Evolutionary conservation across 805 yeast genomes (phyloP).

Genomic region (Saturnispora kantuleensis): DNA sequence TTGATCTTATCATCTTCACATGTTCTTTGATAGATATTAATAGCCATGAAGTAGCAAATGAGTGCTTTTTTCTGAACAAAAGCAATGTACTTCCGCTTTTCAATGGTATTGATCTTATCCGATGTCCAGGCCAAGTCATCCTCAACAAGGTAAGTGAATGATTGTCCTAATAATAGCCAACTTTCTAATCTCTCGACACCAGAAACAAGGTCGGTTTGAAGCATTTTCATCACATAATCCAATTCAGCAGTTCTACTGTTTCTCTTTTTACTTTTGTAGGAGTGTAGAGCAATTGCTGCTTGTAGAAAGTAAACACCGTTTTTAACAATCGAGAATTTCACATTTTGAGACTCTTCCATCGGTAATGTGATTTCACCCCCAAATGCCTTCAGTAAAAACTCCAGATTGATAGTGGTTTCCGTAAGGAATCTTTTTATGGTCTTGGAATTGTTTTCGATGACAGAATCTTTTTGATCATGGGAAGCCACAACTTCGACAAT

Average conservation of each 20-base stretch:
- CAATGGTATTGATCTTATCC: conserved; percentile 60
- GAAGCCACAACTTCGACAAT: conserved; percentile 65
- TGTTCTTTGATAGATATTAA: conserved; percentile 31
- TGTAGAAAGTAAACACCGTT: conserved; percentile 61
- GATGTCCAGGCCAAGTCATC: conserved; percentile 91
- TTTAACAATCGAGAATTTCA: conserved; percentile 29
- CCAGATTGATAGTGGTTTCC: conserved; percentile 32
- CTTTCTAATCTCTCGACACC: conserved; percentile 66
- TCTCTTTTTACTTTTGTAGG: conserved; percentile 62
- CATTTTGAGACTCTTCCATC: conserved; percentile 23
- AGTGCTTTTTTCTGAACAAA: conserved; percentile 58
- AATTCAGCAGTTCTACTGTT: conserved; percentile 73
- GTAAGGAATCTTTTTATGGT: conserved; percentile 39
- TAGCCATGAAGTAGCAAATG: conserved; percentile 66
- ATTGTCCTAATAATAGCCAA: conserved; percentile 78
- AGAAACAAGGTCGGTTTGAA: conserved; percentile 57
- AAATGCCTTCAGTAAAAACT: conserved; percentile 39
- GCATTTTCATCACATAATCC: conserved; percentile 58
- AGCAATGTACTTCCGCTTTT: conserved; percentile 52
- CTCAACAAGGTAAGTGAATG: conserved; percentile 69
- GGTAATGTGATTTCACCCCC: conserved; percentile 35
- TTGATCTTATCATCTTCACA: conserved; percentile 14
- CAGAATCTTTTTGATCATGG: conserved; percentile 37
- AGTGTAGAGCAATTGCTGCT: conserved; percentile 57
- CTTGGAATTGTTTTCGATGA: conserved; percentile 37